Evolutionary conservation across 495 filamentous ascomycete genomes (phyloP).

Genomic region (Penicillium waksmanii): DNA sequence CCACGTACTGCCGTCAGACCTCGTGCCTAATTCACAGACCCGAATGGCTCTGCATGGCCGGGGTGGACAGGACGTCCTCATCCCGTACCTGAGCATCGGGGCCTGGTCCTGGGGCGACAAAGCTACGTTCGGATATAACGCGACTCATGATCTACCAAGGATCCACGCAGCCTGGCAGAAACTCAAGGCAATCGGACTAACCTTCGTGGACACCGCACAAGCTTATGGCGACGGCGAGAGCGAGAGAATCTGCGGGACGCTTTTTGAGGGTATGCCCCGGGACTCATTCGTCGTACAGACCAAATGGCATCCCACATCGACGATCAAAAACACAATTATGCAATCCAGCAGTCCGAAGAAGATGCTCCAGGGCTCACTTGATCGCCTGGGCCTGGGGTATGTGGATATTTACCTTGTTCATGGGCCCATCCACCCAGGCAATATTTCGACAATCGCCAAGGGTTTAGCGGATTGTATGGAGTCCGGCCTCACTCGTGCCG

Average conservation of each 20-base stretch:
- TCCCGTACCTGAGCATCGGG: slow-evolving; percentile 40
- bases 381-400: slow-evolving; percentile 71
- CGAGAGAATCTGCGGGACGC: slow-evolving; percentile 39
- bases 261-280: slow-evolving; percentile 38
- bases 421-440: slow-evolving; percentile 46
- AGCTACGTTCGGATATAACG: slow-evolving; percentile 40
- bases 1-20: slow-evolving; percentile 24
- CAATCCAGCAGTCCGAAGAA: slow-evolving; percentile 24
- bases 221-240: slow-evolving; percentile 44
- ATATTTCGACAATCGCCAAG: slow-evolving; percentile 28
- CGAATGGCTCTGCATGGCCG: slow-evolving; percentile 22
- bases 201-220: slow-evolving; percentile 47
- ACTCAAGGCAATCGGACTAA: slow-evolving; percentile 31
- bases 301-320: slow-evolving; percentile 25
- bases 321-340: slow-evolving; percentile 21
- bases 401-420: slow-evolving; percentile 83
- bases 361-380: slow-evolving; percentile 43
- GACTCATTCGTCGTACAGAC: slow-evolving; percentile 36
- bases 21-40: slow-evolving; percentile 21
- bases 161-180: slow-evolving; percentile 41
- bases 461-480: slow-evolving; percentile 45
- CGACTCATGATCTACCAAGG: slow-evolving; percentile 29
- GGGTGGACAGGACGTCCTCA: slow-evolving; percentile 27
- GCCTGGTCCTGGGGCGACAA: slow-evolving; percentile 50
- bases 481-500: slow-evolving; percentile 34